Base-by-base conservation (phyloP, 305 asterid genomes). In the Solanum hybrid region DNA sequence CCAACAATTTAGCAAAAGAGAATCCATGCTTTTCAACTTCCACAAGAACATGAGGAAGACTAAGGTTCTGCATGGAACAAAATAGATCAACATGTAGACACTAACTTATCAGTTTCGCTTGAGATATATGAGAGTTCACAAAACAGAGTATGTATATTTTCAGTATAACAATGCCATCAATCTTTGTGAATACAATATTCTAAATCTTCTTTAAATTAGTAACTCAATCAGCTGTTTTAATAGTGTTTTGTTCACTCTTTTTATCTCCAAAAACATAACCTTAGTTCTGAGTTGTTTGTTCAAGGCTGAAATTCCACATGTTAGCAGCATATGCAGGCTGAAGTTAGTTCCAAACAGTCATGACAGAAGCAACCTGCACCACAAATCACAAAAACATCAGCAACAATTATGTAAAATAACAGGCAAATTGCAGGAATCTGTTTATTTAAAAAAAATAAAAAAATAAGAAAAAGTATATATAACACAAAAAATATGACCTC, bases 331-430 rank as follows among this genome's bases (percentile, higher is more conserved):
- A 97, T 79, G 93, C 94, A 90, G 99, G 99, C 88, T 94, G 93
- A 92, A 97, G 39, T 90, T 97, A 98, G 89, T 93, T 95, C 98
- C 98, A 97, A 86, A 97, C 93, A 89, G 99, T 97, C 97, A 97
- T 96, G 87, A 94, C 98, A 90, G 99, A 97, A 88, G 98, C 99
- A 91, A 96, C 98, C 99, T 96, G 95, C 87, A 89, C 34, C 86
- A 91, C 38, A 61, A 4, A 89, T 26, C 88, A 89, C 88, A 22
- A 26, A 89, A 89, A 57, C 33, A 33, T 79, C 79, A 61, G 38
- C 76, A 79, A 31, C 76, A 29, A 31, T 51, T 32, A 37, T 87
- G 34, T 3, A 51, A 78, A 32, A 33, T n/a, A 70, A 41, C 29
- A 79, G 11, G 45, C 15, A 29, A 51, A 29, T 22, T 5, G 72